Percentiles rank a stretch among this genome's conserved stretches.
These are phyloP conservation scores for Hanseniaspora guilliermondii DNA, from an alignment of 805 yeast species.

Conservation along the genomic window DNA sequence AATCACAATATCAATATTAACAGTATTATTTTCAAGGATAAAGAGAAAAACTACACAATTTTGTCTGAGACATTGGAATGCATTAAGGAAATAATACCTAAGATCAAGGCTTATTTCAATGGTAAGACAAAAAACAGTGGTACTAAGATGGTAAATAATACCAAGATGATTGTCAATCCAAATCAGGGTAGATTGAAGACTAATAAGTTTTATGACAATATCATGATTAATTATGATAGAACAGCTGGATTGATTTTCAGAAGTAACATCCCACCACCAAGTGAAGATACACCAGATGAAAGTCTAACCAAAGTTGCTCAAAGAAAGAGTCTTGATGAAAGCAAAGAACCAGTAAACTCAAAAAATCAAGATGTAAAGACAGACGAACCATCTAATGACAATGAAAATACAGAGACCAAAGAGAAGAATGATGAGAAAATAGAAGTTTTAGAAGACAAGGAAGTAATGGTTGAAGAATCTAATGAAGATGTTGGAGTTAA, in stretches of 20 bases:
- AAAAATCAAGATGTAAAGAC: neutral
- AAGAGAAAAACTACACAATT: constrained; percentile 29
- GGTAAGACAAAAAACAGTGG: constrained; percentile 14
- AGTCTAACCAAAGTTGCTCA: constrained; percentile 13
- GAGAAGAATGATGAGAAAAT: constrained; percentile 17
- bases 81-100: constrained; percentile 27
- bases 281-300: neutral
- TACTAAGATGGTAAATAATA: neutral
- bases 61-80: constrained; percentile 35
- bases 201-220: constrained; percentile 3
- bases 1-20: constrained; percentile 3
- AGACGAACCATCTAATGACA: neutral
- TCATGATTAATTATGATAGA: constrained; percentile 21
- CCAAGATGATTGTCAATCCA: neutral
- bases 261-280: constrained; percentile 28
- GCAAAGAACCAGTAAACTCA: constrained; percentile 23
- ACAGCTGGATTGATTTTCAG: constrained; percentile 25
- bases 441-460: constrained; percentile 17
- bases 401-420: constrained; percentile 14
- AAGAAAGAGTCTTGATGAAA: constrained; percentile 26
- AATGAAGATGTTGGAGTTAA: constrained; percentile 12
- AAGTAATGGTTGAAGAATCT: constrained; percentile 36
- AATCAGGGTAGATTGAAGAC: neutral
- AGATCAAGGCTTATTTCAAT: constrained; percentile 23
- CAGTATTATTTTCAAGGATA: constrained; percentile 13